Percentiles rank a stretch among this genome's conserved stretches.
Conservation (phyloP, 1,284 basidiomycete genomes). For the Ganoderma sinense region DNA sequence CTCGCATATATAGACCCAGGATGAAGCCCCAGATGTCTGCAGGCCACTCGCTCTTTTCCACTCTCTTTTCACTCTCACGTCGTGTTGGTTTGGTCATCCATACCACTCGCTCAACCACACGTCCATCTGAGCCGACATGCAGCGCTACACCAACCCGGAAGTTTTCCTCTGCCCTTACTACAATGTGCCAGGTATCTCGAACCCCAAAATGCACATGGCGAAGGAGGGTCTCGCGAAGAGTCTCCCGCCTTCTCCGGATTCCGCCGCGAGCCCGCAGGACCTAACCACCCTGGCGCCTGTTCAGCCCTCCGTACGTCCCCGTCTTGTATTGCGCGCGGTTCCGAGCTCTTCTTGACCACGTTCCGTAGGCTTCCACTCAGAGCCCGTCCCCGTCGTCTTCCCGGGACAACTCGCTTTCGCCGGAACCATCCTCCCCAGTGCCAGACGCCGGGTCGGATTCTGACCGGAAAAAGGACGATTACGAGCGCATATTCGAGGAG, state of each 20-base stretch:
- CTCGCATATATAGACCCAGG: not conserved
- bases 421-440: slow-evolving; percentile 4
- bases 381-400: slow-evolving; percentile 2
- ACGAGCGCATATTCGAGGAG: slow-evolving; percentile 23
- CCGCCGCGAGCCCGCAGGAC: not conserved
- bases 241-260: not conserved
- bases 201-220: slow-evolving; percentile 20
- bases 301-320: not conserved
- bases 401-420: slow-evolving; percentile 13
- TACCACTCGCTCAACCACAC: not conserved
- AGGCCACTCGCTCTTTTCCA: no score
- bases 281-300: not conserved
- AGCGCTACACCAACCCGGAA: slow-evolving; percentile 29
- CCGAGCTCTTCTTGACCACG: not conserved
- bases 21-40: not conserved
- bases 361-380: not conserved
- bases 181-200: slow-evolving; percentile 23
- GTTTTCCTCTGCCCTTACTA: slow-evolving; percentile 30
- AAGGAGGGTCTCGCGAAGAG: not conserved
- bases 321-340: not conserved
- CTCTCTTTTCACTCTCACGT: no score
- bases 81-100: no score
- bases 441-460: not conserved
- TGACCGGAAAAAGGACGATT: slow-evolving; percentile 19
- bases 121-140: slow-evolving; percentile 14